phyloP scores from a whole-genome alignment of 2,329 filamentous ascomycete genomes.

The Penicillium sp. region DNA sequence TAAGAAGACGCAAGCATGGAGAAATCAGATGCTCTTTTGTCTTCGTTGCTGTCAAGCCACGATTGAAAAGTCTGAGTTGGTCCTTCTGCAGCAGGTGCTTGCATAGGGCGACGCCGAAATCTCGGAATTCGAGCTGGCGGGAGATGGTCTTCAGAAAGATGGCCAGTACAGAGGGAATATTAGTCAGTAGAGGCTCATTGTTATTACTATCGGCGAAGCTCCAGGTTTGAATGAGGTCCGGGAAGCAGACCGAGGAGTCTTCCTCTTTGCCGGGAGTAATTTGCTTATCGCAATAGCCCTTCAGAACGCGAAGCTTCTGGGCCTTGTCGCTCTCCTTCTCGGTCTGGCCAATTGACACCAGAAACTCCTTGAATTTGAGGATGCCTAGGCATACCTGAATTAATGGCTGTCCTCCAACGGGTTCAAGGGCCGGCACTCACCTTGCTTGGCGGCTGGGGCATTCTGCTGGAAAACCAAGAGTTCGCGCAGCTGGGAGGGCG shows the following conservation, averaged over 20 bases:
- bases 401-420: neutral
- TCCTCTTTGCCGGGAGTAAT: constrained; percentile 49
- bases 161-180: constrained; percentile 77
- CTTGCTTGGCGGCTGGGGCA: constrained; percentile 59
- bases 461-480: constrained; percentile 73
- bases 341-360: constrained; percentile 41
- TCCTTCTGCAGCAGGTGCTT: constrained; percentile 78
- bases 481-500: constrained; percentile 67
- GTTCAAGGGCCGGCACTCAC: constrained; percentile 54
- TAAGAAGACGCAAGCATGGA: constrained; percentile 80
- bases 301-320: constrained; percentile 47
- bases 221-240: constrained; percentile 86
- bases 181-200: constrained; percentile 78
- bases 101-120: constrained; percentile 76
- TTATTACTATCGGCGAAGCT: constrained; percentile 76
- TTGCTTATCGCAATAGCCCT: constrained; percentile 56
- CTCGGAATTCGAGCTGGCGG: constrained; percentile 69
- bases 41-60: constrained; percentile 76
- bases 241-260: constrained; percentile 66
- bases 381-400: constrained; percentile 34
- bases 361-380: constrained; percentile 48
- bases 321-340: constrained; percentile 40
- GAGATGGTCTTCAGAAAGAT: constrained; percentile 80
- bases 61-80: constrained; percentile 77
- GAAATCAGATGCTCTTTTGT: constrained; percentile 86